Conservation (phyloP, 2,329 filamentous ascomycete genomes). For the Aquanectria penicillioides region DNA sequence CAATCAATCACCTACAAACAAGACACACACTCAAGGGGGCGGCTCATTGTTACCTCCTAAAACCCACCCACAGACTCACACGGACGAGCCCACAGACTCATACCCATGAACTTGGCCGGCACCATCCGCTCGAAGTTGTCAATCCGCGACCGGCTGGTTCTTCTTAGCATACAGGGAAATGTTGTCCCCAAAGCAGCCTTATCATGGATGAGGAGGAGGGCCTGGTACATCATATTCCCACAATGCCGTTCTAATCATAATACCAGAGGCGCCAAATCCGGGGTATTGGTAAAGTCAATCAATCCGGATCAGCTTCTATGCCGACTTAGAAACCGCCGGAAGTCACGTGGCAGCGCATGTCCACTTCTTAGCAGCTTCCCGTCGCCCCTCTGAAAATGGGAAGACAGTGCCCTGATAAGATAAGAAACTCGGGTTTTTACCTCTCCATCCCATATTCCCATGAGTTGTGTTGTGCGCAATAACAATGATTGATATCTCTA, state of each 20-base stretch:
- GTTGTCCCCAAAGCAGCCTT: neutral
- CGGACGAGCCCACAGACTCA: neutral
- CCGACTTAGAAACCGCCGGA: neutral
- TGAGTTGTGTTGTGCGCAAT: too few species aligned
- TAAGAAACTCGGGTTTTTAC: neutral
- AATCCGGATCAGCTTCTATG: slow-evolving; percentile 1
- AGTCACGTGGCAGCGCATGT: too few species aligned
- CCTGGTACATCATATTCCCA: slow-evolving; percentile 1
- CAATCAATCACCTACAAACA: too few species aligned
- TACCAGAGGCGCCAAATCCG: too few species aligned
- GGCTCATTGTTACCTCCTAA: too few species aligned
- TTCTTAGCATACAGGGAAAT: neutral
- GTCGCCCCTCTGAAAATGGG: neutral
- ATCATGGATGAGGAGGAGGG: too few species aligned
- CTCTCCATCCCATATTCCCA: slow-evolving; percentile 1
- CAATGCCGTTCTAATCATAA: too few species aligned
- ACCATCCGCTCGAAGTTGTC: neutral
- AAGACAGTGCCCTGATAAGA: slow-evolving; percentile 12
- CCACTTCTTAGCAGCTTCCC: too few species aligned
- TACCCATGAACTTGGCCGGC: neutral
- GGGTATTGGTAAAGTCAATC: too few species aligned
- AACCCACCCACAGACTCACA: neutral
- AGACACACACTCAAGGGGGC: too few species aligned
- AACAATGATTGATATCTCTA: too few species aligned
- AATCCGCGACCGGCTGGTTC: slow-evolving; percentile 3